Base-by-base conservation (phyloP, 148 eudicot species). In the Cornus controversa region DNA sequence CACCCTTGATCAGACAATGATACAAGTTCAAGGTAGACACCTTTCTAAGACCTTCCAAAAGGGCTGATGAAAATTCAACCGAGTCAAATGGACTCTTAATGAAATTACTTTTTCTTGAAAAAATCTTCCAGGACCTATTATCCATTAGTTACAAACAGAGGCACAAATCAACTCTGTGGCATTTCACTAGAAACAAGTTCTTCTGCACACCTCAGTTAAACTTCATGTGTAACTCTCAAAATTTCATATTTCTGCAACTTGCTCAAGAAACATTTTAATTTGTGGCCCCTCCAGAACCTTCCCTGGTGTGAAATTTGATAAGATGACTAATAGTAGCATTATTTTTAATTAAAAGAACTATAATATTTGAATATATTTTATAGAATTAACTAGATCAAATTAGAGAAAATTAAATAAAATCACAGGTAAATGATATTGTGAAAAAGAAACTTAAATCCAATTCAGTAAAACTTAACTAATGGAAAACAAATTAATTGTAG, bases 401-500 rank as follows among this genome's bases (percentile, higher is more conserved):
- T 29, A 1, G 8, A 40, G 27, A 31, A 16, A 67, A 5, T 15
- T 29, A 18, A 20, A 29, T 1, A 67, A 15, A 18, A 67, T 3
- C 23, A 16, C 13, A 31, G 73, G 8, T 42, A 36, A 8, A 62
- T 54, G 15, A 10, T 31, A 3, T 18, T 15, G 16, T 27, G 42
- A 20, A 18, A 62, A 53, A 15, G 40, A 62, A 54, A 20, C 25
- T 73, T 73, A 23, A 2, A 60, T 60, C 53, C 67, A 73, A 58
- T 16, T 14, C 68, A 36, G 28, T 62, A 28, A 37, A 62, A 74
- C 64, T 60, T 60, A 4, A 60, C 24, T n/a, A 5, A 63, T 45
- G 23, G 26, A 29, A 42, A 75, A 40, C 60, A 75, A 62, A 20
- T 26, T 79, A 34, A 14, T 22, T 72, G 62, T 66, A 60, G 40